Evolutionary conservation across 2,329 filamentous ascomycete genomes (phyloP).

Genomic region (Metarhizium sp.): DNA sequence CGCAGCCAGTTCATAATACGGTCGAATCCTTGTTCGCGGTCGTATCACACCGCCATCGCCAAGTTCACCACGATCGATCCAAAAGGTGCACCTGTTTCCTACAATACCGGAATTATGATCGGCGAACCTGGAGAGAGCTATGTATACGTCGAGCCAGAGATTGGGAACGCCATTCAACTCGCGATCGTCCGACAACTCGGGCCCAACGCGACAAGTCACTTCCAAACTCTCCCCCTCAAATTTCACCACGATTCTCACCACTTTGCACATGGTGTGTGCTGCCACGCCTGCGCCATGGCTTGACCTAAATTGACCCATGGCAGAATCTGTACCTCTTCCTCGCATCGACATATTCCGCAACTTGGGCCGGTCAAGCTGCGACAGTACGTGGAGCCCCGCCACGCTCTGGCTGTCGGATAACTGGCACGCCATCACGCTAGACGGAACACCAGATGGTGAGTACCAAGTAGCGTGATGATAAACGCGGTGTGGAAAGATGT

Average conservation of each 20-base stretch:
- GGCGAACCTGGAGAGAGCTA: conserved; percentile 2
- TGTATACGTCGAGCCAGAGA: conserved; percentile 9
- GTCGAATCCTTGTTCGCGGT: not conserved
- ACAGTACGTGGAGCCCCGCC: conserved; percentile 3
- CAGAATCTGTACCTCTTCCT: conserved; percentile 7
- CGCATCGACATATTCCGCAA: conserved; percentile 9
- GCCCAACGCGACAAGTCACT: not conserved
- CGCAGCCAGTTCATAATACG: no score
- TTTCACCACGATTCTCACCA: conserved; percentile 7
- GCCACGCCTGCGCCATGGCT: not conserved
- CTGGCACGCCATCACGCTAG: conserved; percentile 13
- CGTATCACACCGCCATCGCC: conserved; percentile 6
- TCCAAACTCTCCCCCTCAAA: conserved; percentile 6
- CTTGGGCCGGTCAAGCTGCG: not conserved
- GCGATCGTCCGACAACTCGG: conserved; percentile 7
- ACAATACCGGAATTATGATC: conserved; percentile 8
- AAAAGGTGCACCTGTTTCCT: conserved; percentile 4
- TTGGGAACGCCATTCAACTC: conserved; percentile 8
- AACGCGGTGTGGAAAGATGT: no score
- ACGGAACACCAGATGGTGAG: conserved; percentile 12
- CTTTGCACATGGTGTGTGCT: conserved; percentile 5
- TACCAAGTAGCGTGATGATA: not conserved
- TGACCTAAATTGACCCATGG: no score
- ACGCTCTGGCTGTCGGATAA: conserved; percentile 14
- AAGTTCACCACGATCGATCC: conserved; percentile 8